Base-by-base conservation (phyloP, 768 basidiomycete genomes). In the Butyriboletus loyo region DNA sequence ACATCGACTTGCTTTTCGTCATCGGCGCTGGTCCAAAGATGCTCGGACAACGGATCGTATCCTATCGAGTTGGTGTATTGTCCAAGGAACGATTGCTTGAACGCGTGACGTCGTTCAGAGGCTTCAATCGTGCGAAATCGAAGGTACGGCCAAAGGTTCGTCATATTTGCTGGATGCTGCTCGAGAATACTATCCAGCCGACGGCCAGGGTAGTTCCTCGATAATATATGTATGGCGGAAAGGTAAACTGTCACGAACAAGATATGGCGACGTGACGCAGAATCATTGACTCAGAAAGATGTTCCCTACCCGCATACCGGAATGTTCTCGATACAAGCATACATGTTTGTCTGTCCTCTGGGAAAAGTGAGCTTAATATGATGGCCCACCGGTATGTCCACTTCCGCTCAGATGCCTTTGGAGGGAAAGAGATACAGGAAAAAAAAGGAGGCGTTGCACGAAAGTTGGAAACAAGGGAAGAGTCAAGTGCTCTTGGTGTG, bases 131-230 rank as follows among this genome's bases (percentile, higher is more conserved):
- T 60, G n/a, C 87, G 79, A 21, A 71, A 60, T 25, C 66, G 67
- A 31, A 89, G 73, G 64, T 89, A 89, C 7, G 87, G 86, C 89
- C 89, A 91, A 62, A 85, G 72, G 56, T 89, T 82, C 1, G 76
- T 80, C 68, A 76, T 82, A 17, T 72, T 75, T 21, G 52, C 66
- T 15, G 77, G 66, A 57, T 79, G 69, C 11, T 65, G 63, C 40
- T 67, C 52, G 43, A 80, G 54, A 7, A 82, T 46, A 1, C 55
- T 32, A 17, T 70, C 67, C 38, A 83, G 68, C 40, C 86, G 78
- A 24, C 54, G 58, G 8, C 88, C 88, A 22, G 72, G 39, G 60
- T 79, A 87, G 15, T 72, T 51, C 22, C 66, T 71, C 15, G 46
- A 55, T 9, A 90, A 73, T 32, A 78, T 76, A 47, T 75, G 66